These are phyloP conservation scores for Glomus cerebriforme DNA, from an alignment of 192 early-diverging fungal species.

Conservation along the genomic window DNA sequence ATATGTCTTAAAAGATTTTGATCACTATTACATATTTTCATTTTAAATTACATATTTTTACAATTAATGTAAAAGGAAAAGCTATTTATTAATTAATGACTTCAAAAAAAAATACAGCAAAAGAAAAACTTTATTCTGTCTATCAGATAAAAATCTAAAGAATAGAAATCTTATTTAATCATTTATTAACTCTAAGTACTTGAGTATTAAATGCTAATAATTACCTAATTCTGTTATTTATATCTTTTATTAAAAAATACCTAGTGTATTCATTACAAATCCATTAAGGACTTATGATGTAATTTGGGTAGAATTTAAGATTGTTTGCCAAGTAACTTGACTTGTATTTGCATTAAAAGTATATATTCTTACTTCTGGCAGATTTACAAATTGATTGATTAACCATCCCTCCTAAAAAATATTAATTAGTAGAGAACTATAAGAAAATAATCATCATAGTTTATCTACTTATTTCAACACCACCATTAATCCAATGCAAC, in stretches of 20 bases:
- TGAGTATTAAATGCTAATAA: too few species aligned
- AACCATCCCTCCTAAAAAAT: conserved; percentile 11
- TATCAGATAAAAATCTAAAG: too few species aligned
- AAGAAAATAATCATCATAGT: not conserved
- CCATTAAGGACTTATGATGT: conserved; percentile 21
- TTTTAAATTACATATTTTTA: too few species aligned
- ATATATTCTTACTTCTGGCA: conserved; percentile 11
- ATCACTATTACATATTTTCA: too few species aligned
- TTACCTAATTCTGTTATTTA: too few species aligned
- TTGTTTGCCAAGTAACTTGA: not conserved
- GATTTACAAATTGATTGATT: not conserved
- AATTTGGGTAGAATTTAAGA: conserved; percentile 8
- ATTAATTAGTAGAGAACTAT: not conserved
- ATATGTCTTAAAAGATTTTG: too few species aligned
- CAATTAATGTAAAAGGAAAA: too few species aligned
- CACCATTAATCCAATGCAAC: not conserved
- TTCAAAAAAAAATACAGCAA: too few species aligned
- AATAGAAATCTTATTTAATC: too few species aligned
- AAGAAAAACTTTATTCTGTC: too few species aligned
- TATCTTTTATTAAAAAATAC: conserved; percentile 6
- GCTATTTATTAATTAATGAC: too few species aligned
- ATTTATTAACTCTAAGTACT: too few species aligned
- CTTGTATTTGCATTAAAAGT: not conserved
- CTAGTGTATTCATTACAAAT: conserved; percentile 20
- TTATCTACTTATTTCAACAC: conserved; percentile 21